Evolutionary conservation across 2,329 filamentous ascomycete species (phyloP).

Genomic region (Calonectria pseudoturangicola): DNA sequence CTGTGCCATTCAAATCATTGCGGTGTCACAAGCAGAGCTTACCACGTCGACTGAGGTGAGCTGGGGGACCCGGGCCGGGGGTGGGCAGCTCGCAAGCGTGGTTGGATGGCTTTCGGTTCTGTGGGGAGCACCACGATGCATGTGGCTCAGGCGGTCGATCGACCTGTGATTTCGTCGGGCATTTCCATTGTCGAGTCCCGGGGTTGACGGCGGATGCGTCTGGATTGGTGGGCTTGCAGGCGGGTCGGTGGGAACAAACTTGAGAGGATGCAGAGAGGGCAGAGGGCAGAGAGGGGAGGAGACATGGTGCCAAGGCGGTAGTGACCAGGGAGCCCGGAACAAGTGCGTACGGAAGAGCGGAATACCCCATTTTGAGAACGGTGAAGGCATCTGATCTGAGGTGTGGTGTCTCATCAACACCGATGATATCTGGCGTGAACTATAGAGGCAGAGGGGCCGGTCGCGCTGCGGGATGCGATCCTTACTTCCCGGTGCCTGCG

Average conservation of each 20-base stretch:
- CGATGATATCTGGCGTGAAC: slow-evolving; percentile 5
- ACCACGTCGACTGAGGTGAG: slow-evolving; percentile 30
- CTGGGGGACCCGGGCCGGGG: slow-evolving; percentile 30
- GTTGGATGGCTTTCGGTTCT: slow-evolving; percentile 27
- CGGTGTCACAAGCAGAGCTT: slow-evolving; percentile 30
- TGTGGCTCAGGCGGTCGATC: slow-evolving; percentile 36
- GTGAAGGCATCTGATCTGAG: slow-evolving; percentile 27
- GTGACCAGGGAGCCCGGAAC: slow-evolving; percentile 14
- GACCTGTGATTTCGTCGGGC: slow-evolving; percentile 32
- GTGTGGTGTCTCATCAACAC: slow-evolving; percentile 19
- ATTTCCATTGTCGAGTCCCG: slow-evolving; percentile 29
- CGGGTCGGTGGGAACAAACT: slow-evolving; percentile 21
- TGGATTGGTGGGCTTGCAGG: slow-evolving; percentile 13
- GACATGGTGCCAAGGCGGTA: not conserved
- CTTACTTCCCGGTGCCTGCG: slow-evolving; percentile 5
- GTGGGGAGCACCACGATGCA: slow-evolving; percentile 23
- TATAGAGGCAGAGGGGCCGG: slow-evolving; percentile 1
- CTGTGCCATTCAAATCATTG: slow-evolving; percentile 20
- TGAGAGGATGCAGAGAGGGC: slow-evolving; percentile 14
- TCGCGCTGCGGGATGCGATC: slow-evolving; percentile 23
- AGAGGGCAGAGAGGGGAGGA: not conserved
- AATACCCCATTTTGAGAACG: slow-evolving; percentile 18
- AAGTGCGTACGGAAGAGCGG: slow-evolving; percentile 12
- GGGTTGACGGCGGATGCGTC: slow-evolving; percentile 17
- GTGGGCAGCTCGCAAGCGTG: slow-evolving; percentile 33